Conservation (phyloP, 1,284 basidiomycete species). For the Inonotus obliquus region DNA sequence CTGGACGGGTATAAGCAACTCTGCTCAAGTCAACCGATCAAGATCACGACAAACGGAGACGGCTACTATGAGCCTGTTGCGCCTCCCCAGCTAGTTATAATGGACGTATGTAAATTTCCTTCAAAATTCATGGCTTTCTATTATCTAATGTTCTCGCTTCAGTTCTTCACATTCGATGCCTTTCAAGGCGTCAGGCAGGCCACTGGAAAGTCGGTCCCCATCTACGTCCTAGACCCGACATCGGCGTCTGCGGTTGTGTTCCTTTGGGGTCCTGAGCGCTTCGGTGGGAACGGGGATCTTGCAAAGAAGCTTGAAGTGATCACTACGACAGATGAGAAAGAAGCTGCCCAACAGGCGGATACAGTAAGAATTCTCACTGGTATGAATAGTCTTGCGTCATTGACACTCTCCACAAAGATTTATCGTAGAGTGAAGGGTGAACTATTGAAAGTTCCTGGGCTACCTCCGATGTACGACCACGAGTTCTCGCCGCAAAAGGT, state of each 20-base stretch:
- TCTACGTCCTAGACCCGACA: conserved; percentile 7
- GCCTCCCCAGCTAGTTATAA: conserved; percentile 5
- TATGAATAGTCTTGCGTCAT: not conserved
- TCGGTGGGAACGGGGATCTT: conserved; percentile 2
- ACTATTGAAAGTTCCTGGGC: conserved; percentile 3
- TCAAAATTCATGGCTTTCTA: not conserved
- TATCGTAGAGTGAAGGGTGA: not conserved
- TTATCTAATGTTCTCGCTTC: not conserved
- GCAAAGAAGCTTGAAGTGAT: conserved; percentile 7
- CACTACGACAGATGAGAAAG: not conserved
- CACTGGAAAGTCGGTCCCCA: conserved; percentile 11
- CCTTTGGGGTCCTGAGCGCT: conserved; percentile 8
- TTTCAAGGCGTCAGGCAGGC: not conserved
- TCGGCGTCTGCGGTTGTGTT: conserved; percentile 7
- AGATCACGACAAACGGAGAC: not conserved
- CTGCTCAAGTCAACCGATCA: not conserved
- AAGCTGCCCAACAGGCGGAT: not conserved
- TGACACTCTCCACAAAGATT: not conserved
- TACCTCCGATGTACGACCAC: conserved; percentile 13
- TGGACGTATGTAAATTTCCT: conserved; percentile 5
- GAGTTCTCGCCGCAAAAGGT: conserved; percentile 9
- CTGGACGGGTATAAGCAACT: not conserved
- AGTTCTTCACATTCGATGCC: conserved; percentile 7
- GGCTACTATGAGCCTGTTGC: not conserved
- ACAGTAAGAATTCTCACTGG: not conserved